A percentile compares a stretch with the other conserved stretches of the same genome.
These are phyloP conservation scores for Penicillium brasilianum DNA, from an alignment of 2,329 filamentous ascomycete species.

Conservation along the genomic window DNA sequence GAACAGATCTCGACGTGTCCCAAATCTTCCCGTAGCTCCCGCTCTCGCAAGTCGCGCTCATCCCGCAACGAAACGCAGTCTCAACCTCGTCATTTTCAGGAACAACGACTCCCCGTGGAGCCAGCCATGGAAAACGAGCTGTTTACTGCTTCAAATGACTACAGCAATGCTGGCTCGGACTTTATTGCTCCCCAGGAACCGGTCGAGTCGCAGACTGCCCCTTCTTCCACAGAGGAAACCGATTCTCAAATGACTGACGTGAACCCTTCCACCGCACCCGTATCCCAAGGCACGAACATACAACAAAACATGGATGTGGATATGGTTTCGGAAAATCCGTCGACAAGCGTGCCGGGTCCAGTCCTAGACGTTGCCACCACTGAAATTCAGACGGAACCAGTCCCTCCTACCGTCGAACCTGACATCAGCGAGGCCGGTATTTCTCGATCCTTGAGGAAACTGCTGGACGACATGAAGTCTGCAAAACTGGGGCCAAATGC, in stretches of 20 bases:
- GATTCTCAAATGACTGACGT: conserved; percentile 27
- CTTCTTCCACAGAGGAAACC: conserved; percentile 23
- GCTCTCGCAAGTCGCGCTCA: conserved; percentile 29
- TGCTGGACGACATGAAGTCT: conserved; percentile 64
- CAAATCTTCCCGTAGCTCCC: conserved; percentile 24
- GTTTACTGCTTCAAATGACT: not conserved
- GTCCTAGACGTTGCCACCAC: conserved; percentile 17
- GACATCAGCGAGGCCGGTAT: conserved; percentile 49
- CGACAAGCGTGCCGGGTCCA: not conserved
- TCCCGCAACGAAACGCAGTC: conserved; percentile 21
- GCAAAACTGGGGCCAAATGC: conserved; percentile 67
- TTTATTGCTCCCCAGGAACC: not conserved
- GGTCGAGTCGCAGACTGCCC: not conserved
- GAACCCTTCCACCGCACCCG: conserved; percentile 9
- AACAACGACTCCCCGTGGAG: conserved; percentile 3
- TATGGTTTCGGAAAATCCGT: not conserved
- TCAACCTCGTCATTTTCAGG: conserved; percentile 11
- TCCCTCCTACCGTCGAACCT: conserved; percentile 1
- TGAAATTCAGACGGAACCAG: conserved; percentile 25
- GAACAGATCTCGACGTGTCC: conserved; percentile 20
- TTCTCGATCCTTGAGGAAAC: conserved; percentile 58
- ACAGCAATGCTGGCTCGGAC: conserved; percentile 8
- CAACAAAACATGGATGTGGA: conserved; percentile 19
- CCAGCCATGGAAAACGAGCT: conserved; percentile 3
- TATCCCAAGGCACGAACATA: not conserved